phyloP scores from a whole-genome alignment of 257 asterid genomes.

The Capsicum baccatum region DNA sequence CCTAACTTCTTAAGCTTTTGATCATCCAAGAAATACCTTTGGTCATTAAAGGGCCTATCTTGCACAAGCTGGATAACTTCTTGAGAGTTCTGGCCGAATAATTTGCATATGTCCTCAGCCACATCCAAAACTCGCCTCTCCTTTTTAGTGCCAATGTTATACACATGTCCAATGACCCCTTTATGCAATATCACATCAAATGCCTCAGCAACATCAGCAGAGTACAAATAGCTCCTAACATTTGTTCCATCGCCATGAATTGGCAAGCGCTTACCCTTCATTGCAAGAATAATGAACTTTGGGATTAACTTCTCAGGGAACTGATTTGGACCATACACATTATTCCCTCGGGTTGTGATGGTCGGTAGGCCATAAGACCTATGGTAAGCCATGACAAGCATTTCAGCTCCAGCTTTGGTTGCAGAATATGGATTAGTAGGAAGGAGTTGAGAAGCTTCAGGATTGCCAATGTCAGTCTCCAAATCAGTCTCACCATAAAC shows the following conservation, averaged over 20 bases:
- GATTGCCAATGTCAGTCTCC: conserved; percentile 28
- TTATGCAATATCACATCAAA: conserved; percentile 30
- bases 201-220: conserved; percentile 34
- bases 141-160: conserved; percentile 32
- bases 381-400: conserved; percentile 35
- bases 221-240: conserved; percentile 29
- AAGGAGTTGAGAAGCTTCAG: conserved; percentile 34
- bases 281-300: conserved; percentile 30
- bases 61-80: conserved; percentile 26
- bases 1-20: conserved; percentile 33
- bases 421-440: conserved; percentile 33
- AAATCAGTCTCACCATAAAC: conserved; percentile 30
- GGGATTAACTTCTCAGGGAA: conserved; percentile 35
- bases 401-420: conserved; percentile 25
- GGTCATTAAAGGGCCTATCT: conserved; percentile 33
- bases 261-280: conserved; percentile 32
- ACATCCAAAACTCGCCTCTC: conserved; percentile 34
- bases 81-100: conserved; percentile 21
- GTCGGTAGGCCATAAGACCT: conserved; percentile 26
- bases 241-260: conserved; percentile 32
- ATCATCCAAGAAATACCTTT: conserved; percentile 33
- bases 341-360: conserved; percentile 33
- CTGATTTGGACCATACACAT: conserved; percentile 36
- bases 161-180: conserved; percentile 33
- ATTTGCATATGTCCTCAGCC: conserved; percentile 30